Evolutionary conservation across 164 flowering plant genomes (phyloP), one percentile per base, ranked within the genome.

Genomic region (Akebia trifoliata): DNA sequence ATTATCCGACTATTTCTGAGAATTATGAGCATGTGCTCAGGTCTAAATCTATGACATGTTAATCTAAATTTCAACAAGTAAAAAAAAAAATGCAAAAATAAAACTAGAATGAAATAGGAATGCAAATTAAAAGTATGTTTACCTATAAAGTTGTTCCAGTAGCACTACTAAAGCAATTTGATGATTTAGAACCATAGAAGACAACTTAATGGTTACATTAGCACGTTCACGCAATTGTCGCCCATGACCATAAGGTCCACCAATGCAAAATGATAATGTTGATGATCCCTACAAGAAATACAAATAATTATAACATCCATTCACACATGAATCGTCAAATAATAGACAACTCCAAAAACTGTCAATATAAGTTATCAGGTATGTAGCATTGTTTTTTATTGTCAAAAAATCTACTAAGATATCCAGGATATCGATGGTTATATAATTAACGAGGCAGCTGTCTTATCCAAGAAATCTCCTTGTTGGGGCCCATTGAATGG

Each of bases 221-320:
- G 97, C 97, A 44, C 91, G 83, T 42, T 82, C 69, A 43, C 82
- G 74, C 59, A 87, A 54, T 60, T 71, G 71, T 45, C 11, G 61
- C 39, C 97, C 97, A 74, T 87, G 97, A 43, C 97, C 95, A 76
- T 87, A 82, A 39, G 97, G 87, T 57, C 94, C 97, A 58, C 97
- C 97, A 42, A 90, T 84, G 75, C 95, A 85, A 66, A 90, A 90
- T 38, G 76, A 61, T 68, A 90, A 59, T 67, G 82, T 71, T 57
- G 87, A 76, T 66, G 90, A 83, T 50, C 94, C 94, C 92, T 86
- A 37, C 43, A 60, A 56, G 25, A 30, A 61, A 44, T 8, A 31
- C 20, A 29, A 50, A 37, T 17, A 42, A 4, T 5, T 1, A 50
- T 4, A 12, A 36, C 22, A 15, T 1, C 14, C 7, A 25, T 55